Percentiles rank a stretch among this genome's conserved stretches.
phyloP scores from a whole-genome alignment of 1,139 yeast genomes.

The Meyerozyma sp. region DNA sequence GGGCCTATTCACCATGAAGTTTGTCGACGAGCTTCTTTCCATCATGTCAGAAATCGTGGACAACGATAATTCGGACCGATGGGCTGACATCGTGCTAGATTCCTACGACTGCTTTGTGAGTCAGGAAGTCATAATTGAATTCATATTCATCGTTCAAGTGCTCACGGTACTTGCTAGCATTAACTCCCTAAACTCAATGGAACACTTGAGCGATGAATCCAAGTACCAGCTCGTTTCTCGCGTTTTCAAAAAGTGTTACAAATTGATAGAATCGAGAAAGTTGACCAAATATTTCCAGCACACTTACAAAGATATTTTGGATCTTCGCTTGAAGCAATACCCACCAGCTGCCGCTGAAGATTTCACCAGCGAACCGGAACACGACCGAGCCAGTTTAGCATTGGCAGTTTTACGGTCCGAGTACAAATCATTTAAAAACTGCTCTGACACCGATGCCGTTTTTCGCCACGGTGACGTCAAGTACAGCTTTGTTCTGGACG shows the following conservation, averaged over 20 bases:
- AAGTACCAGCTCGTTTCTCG: slow-evolving; percentile 36
- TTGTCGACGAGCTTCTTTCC: slow-evolving; percentile 26
- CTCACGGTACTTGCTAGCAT: slow-evolving; percentile 38
- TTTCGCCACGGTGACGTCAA: slow-evolving; percentile 17
- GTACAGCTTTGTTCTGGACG: slow-evolving; percentile 48
- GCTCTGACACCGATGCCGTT: slow-evolving; percentile 30
- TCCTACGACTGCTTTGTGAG: slow-evolving; percentile 57
- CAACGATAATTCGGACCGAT: slow-evolving; percentile 43
- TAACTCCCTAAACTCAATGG: slow-evolving; percentile 25
- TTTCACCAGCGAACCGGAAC: slow-evolving; percentile 8
- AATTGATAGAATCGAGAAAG: slow-evolving; percentile 36
- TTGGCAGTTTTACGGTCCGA: slow-evolving; percentile 51
- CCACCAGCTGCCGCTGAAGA: slow-evolving; percentile 28
- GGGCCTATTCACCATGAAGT: slow-evolving; percentile 1
- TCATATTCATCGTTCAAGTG: slow-evolving; percentile 48
- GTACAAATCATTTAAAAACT: slow-evolving; percentile 39
- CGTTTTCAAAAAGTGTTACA: slow-evolving; percentile 42
- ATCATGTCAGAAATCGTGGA: slow-evolving; percentile 22
- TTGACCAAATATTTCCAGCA: slow-evolving; percentile 30
- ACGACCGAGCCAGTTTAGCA: slow-evolving; percentile 38
- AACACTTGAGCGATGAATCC: slow-evolving; percentile 20
- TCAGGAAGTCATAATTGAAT: slow-evolving; percentile 55
- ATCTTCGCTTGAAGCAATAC: slow-evolving; percentile 34
- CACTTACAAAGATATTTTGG: slow-evolving; percentile 28
- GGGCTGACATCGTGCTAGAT: slow-evolving; percentile 41